These are phyloP conservation scores for Protomyces macrosporus DNA, from an alignment of 1,139 yeast species.

Conservation along the genomic window DNA sequence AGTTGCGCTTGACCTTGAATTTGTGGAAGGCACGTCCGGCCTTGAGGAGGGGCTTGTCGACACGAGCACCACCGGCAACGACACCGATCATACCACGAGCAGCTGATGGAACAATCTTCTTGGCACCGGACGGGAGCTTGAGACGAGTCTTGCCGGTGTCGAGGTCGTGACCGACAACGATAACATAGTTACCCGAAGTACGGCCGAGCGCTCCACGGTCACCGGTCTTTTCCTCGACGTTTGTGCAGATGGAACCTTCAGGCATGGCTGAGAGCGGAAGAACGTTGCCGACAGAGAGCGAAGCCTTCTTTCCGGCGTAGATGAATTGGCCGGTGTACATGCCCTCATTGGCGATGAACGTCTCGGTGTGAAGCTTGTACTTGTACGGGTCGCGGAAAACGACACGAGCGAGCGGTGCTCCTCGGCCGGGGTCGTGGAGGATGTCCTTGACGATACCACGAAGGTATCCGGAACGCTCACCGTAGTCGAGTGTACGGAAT, in stretches of 20 bases:
- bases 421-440: constrained; percentile 99
- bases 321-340: constrained; percentile 98
- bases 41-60: constrained; percentile 97
- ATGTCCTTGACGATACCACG: constrained; percentile 99
- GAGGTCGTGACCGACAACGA: constrained; percentile 98
- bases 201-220: constrained; percentile 99
- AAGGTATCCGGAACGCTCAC: constrained; percentile 99
- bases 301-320: constrained; percentile 98
- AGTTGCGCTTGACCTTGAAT: constrained; percentile 98
- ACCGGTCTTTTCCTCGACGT: constrained; percentile 98
- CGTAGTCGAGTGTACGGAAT: constrained; percentile 97
- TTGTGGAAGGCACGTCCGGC: constrained; percentile 99
- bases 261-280: constrained; percentile 96
- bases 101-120: constrained; percentile 88
- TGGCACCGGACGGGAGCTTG: constrained; percentile 98
- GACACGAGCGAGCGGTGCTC: constrained; percentile 99
- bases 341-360: constrained; percentile 99
- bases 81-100: constrained; percentile 99
- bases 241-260: constrained; percentile 98
- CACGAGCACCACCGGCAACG: constrained; percentile 99
- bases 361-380: constrained; percentile 96
- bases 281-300: constrained; percentile 94
- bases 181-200: constrained; percentile 99
- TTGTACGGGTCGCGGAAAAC: constrained; percentile 99
- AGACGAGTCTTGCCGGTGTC: constrained; percentile 99